These are phyloP conservation scores for Cladophialophora chaetospira DNA, from an alignment of 2,329 filamentous ascomycete species.

Conservation along the genomic window DNA sequence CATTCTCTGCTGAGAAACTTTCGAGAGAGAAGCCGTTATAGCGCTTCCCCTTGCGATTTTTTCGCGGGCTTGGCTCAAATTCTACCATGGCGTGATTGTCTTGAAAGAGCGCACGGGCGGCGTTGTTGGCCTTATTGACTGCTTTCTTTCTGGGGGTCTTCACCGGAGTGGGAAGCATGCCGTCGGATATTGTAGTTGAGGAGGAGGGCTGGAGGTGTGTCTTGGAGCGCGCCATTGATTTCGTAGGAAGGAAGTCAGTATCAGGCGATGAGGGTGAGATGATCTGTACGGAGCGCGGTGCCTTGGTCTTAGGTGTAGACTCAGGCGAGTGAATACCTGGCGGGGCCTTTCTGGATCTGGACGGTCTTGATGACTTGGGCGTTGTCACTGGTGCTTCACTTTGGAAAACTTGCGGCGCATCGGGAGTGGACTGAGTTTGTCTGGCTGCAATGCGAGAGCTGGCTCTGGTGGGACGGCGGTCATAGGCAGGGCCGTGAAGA, in stretches of 20 bases:
- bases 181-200: constrained; percentile 39
- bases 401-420: constrained; percentile 10
- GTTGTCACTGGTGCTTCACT: constrained; percentile 14
- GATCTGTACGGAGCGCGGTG: constrained; percentile 27
- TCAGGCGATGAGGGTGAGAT: constrained; percentile 30
- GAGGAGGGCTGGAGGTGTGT: constrained; percentile 33
- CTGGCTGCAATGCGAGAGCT: constrained; percentile 21
- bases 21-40: constrained; percentile 49
- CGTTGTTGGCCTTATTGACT: constrained; percentile 48
- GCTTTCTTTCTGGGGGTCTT: constrained; percentile 63
- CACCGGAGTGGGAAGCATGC: constrained; percentile 62
- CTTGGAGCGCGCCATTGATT: constrained; percentile 31
- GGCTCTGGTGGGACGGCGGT: constrained; percentile 33
- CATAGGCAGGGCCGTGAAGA: constrained; percentile 48
- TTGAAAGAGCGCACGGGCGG: constrained; percentile 58
- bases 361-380: constrained; percentile 20
- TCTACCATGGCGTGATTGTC: constrained; percentile 46
- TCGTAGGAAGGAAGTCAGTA: constrained; percentile 24
- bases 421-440: constrained; percentile 19
- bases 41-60: constrained; percentile 50
- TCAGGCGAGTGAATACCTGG: constrained; percentile 28
- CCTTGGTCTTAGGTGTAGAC: constrained; percentile 29
- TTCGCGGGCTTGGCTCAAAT: constrained; percentile 52
- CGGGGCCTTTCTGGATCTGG: neutral
- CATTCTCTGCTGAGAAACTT: constrained; percentile 41